Conservation (phyloP, 208 protist species). For the Acanthamoeba castellanii region DNA sequence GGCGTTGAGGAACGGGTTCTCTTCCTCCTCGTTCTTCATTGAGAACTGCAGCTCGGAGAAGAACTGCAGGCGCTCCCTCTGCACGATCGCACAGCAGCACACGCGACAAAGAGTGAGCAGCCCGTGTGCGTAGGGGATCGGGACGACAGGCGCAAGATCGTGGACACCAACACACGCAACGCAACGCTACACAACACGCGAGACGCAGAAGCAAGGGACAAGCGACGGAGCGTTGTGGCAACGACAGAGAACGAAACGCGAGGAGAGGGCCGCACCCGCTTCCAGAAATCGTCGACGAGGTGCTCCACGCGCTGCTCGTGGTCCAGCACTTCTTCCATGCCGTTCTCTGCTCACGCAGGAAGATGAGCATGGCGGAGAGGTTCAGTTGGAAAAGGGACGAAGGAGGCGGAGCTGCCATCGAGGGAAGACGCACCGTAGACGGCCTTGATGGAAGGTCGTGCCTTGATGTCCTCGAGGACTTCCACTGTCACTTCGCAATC, state of each 20-base stretch:
- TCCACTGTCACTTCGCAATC: constrained; percentile 67
- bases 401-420: background rate
- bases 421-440: constrained; percentile 7
- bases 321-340: constrained; percentile 64
- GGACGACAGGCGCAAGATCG: background rate
- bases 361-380: background rate
- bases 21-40: constrained; percentile 72
- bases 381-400: background rate
- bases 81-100: background rate
- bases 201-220: too few relatives aligned
- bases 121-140: background rate
- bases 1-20: constrained; percentile 67
- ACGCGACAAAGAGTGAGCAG: background rate
- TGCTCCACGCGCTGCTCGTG: background rate
- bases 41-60: constrained; percentile 73
- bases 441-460: constrained; percentile 51
- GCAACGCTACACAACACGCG: background rate
- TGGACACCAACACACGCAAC: background rate
- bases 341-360: constrained; percentile 12
- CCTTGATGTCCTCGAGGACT: background rate
- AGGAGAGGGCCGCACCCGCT: background rate
- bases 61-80: constrained; percentile 65
- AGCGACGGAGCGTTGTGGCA: too few relatives aligned
- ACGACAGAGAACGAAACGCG: background rate
- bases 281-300: constrained; percentile 48